Evolutionary conservation across 345 rosid species (phyloP).

Genomic region (Chamaenerion angustifolium): DNA sequence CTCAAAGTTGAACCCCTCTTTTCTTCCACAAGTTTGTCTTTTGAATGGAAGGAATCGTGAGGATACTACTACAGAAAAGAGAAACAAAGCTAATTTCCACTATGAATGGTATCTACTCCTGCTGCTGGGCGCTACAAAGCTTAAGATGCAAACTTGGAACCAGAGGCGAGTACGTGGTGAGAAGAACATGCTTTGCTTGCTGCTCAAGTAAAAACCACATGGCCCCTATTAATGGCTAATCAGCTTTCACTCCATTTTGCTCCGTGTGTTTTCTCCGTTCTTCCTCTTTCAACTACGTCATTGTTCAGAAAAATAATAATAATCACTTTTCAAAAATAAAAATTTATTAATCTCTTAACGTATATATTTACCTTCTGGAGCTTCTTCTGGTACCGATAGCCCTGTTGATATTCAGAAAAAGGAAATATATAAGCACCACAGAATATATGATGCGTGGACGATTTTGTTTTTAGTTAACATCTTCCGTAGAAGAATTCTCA

Average conservation of each 20-base stretch:
- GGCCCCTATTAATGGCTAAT: too few relatives aligned
- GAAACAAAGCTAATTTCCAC: neutral
- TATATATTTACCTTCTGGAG: constrained; percentile 44
- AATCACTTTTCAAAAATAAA: neutral
- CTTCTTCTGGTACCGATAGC: constrained; percentile 86
- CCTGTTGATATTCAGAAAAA: constrained; percentile 27
- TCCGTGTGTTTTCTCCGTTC: neutral
- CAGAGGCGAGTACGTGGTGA: neutral
- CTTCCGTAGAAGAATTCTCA: constrained; percentile 3
- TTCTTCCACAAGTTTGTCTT: too few relatives aligned
- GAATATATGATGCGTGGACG: too few relatives aligned
- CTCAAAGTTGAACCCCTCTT: too few relatives aligned
- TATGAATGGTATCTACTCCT: neutral
- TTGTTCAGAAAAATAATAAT: too few relatives aligned
- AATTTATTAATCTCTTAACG: neutral
- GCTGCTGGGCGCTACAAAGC: neutral
- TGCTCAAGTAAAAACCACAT: too few relatives aligned
- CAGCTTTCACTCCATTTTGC: neutral
- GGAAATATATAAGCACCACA: too few relatives aligned
- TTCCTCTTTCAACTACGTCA: constrained; percentile 2
- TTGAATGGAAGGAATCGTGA: too few relatives aligned
- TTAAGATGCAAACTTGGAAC: constrained; percentile 1
- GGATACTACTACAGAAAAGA: too few relatives aligned
- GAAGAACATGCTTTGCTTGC: neutral
- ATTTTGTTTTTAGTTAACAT: too few relatives aligned